Percentiles rank a stretch among this genome's conserved stretches.
Conservation (phyloP, 495 filamentous ascomycete species). For the Penicillium subrubescens region DNA sequence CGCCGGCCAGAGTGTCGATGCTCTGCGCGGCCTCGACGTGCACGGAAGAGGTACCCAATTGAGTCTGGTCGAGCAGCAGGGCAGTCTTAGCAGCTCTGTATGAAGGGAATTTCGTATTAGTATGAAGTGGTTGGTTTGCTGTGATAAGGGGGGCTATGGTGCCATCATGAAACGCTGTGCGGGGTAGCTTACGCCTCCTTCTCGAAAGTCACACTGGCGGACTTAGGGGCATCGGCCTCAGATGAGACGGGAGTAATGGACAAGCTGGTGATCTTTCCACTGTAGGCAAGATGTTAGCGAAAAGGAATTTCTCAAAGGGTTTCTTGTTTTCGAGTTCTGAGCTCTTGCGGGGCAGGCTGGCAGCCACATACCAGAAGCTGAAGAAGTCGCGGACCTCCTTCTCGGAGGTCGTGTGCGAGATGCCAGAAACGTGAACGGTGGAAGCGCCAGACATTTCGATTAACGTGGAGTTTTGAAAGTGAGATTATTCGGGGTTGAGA, state of each 20-base stretch:
- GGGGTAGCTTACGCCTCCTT: slow-evolving; percentile 71
- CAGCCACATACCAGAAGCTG: slow-evolving; percentile 82
- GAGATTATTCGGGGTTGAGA: background rate
- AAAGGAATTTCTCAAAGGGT: background rate
- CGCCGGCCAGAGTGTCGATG: slow-evolving; percentile 64
- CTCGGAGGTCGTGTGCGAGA: slow-evolving; percentile 75
- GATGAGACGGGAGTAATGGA: slow-evolving; percentile 68
- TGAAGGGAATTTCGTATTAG: background rate
- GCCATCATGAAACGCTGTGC: slow-evolving; percentile 24
- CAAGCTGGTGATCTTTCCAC: slow-evolving; percentile 86
- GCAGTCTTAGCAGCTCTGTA: slow-evolving; percentile 85
- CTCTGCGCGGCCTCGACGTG: slow-evolving; percentile 69
- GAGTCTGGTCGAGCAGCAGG: slow-evolving; percentile 92
- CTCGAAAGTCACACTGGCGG: slow-evolving; percentile 91
- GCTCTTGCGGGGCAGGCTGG: slow-evolving; percentile 1
- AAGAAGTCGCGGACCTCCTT: slow-evolving; percentile 96
- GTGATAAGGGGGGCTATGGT: slow-evolving; percentile 1
- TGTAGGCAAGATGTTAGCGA: slow-evolving; percentile 43
- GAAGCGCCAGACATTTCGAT: slow-evolving; percentile 50
- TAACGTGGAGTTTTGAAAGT: background rate
- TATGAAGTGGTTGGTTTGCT: background rate
- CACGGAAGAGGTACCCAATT: slow-evolving; percentile 80
- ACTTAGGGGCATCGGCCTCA: slow-evolving; percentile 63
- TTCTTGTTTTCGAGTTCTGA: background rate
- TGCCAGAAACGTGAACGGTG: slow-evolving; percentile 71